A percentile compares a stretch with the other conserved stretches of the same genome.
Evolutionary conservation across 176 grass and related monocot genomes (phyloP).

Genomic region (Eleusine indica): DNA sequence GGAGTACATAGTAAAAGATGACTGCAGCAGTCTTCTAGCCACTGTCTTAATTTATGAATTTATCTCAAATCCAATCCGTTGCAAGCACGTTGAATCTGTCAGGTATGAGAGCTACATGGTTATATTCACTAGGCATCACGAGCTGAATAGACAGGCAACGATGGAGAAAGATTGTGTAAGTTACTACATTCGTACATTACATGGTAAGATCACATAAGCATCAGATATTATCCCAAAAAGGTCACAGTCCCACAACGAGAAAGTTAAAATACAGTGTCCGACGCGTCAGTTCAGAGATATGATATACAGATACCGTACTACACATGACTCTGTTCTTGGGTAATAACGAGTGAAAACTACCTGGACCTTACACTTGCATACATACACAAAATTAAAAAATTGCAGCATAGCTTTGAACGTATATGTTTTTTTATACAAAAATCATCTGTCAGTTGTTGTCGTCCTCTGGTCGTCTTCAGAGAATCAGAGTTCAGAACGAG

Average conservation of each 20-base stretch:
- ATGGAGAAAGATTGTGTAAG: background rate
- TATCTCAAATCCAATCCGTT: background rate
- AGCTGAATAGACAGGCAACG: slow-evolving; percentile 8
- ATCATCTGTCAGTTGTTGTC: background rate
- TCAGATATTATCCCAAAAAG: no score
- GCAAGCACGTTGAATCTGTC: background rate
- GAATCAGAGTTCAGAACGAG: background rate
- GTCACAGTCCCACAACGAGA: background rate
- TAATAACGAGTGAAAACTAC: slow-evolving; percentile 17
- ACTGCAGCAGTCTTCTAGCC: background rate
- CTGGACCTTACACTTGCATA: background rate
- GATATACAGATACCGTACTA: background rate
- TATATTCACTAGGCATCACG: background rate
- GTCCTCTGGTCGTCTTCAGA: background rate
- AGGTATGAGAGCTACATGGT: background rate
- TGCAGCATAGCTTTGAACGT: slow-evolving; percentile 28
- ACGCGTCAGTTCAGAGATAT: background rate
- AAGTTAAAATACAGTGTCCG: background rate
- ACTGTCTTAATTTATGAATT: background rate
- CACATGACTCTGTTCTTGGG: slow-evolving; percentile 21
- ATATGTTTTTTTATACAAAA: background rate
- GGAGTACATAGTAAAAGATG: background rate
- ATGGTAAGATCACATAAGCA: background rate
- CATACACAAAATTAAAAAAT: background rate
- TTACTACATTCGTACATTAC: background rate